These are phyloP conservation scores for Tulasnella sp. DNA, from an alignment of 768 basidiomycete genomes.

Conservation along the genomic window DNA sequence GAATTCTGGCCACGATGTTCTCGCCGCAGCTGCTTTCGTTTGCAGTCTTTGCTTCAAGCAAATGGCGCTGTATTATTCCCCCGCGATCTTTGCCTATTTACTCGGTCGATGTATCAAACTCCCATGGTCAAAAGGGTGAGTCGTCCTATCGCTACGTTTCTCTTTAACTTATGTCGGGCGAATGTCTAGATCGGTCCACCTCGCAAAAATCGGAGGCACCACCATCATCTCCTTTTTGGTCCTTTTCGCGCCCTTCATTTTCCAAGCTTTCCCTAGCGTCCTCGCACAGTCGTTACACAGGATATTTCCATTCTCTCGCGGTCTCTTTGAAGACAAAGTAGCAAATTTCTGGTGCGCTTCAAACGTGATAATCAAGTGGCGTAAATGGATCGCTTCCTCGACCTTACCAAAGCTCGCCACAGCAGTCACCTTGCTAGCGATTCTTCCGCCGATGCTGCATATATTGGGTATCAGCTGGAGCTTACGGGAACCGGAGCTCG, in stretches of 20 bases:
- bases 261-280: slow-evolving; percentile 48
- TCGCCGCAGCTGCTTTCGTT: slow-evolving; percentile 74
- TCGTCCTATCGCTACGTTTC: neutral
- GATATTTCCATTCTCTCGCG: slow-evolving; percentile 87
- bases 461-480: slow-evolving; percentile 27
- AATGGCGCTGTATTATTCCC: slow-evolving; percentile 92
- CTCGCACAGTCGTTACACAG: slow-evolving; percentile 63
- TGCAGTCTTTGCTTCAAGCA: slow-evolving; percentile 89
- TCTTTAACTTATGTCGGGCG: neutral
- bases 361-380: slow-evolving; percentile 86
- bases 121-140: neutral
- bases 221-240: slow-evolving; percentile 57
- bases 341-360: slow-evolving; percentile 97
- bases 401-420: slow-evolving; percentile 60
- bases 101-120: slow-evolving; percentile 73
- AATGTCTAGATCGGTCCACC: neutral
- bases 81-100: slow-evolving; percentile 84
- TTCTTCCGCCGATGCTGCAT: slow-evolving; percentile 38
- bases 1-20: slow-evolving; percentile 55
- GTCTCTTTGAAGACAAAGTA: slow-evolving; percentile 91
- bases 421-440: slow-evolving; percentile 58
- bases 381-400: slow-evolving; percentile 39
- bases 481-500: neutral
- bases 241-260: slow-evolving; percentile 71
- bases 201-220: slow-evolving; percentile 35